Evolutionary conservation across 768 basidiomycete species (phyloP), one percentile per base, ranked within the genome.

Genomic region (Clitopilus passeckerianus): DNA sequence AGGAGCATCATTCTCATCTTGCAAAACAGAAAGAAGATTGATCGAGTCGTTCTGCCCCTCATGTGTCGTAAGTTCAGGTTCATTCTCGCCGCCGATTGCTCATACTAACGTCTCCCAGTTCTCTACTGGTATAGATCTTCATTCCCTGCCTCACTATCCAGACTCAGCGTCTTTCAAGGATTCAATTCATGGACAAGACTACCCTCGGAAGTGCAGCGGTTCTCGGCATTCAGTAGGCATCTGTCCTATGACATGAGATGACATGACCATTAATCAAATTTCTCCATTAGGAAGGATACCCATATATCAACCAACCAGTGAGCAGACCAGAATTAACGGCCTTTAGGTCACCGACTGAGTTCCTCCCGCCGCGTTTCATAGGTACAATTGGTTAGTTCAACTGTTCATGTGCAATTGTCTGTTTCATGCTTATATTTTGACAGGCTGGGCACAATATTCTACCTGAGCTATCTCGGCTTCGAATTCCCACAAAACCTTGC

Each of bases 141-240:
- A 12, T 10, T 50, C 20, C 46, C 22, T 50, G 30, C 3, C 7
- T 30, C 27, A 30, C 27, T 7, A 30, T 30, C 27, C 27, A 57
- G 30, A 33, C 30, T 37, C n/a, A 35, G 33, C 8, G 41, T 43
- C 16, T 58, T 61, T 60, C 46, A 50, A 86, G 89, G 81, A 78
- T 90, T n/a, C 87, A 90, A 67, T 89, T 85, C 60, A 89, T 89
- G 86, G 89, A 90, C 63, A 89, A 89, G 72, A 86, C 84, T 0
- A 90, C 88, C 0, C 73, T 90, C 3, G 87, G 86, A 1, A 84
- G 79, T 60, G 67, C 86, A 0, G 83, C 89, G 1, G 87, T 90
- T 62, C 77, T 91, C 50, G 89, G 89, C 1, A 90, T 90, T 65
- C 72, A 74, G 89, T 86, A 34, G 60, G 80, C 61, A 43, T 22